Evolutionary conservation across 768 basidiomycete genomes (phyloP).

Genomic region (Boletus rubroflammeus): DNA sequence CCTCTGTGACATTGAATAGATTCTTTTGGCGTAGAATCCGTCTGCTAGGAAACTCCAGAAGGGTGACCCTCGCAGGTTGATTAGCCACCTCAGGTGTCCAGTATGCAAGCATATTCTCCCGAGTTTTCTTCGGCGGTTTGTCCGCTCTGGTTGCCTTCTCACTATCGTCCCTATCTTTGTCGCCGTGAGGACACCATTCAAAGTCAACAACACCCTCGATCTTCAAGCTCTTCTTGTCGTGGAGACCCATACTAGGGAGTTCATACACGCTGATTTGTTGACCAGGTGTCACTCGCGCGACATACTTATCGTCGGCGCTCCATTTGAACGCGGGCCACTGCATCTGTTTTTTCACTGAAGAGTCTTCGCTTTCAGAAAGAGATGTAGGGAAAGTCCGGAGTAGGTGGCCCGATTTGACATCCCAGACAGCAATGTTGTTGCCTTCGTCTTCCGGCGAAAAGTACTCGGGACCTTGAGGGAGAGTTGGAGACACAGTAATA

Average conservation of each 20-base stretch:
- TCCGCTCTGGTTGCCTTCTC: slow-evolving; percentile 40
- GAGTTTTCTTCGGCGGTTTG: slow-evolving; percentile 56
- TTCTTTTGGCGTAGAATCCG: slow-evolving; percentile 89
- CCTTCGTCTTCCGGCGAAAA: slow-evolving; percentile 95
- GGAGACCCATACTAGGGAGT: slow-evolving; percentile 87
- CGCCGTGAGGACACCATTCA: slow-evolving; percentile 95
- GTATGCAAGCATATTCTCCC: slow-evolving; percentile 93
- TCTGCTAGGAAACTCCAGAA: slow-evolving; percentile 85
- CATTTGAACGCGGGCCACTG: slow-evolving; percentile 96
- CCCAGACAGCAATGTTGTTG: slow-evolving; percentile 97
- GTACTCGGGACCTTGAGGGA: slow-evolving; percentile 76
- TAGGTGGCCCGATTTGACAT: slow-evolving; percentile 88
- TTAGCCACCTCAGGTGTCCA: slow-evolving; percentile 98
- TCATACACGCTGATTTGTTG: slow-evolving; percentile 97
- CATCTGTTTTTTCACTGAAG: slow-evolving; percentile 71
- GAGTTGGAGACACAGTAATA: slow-evolving; percentile 79
- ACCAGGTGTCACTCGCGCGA: slow-evolving; percentile 83
- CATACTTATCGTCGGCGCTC: slow-evolving; percentile 95
- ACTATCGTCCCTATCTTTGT: slow-evolving; percentile 77
- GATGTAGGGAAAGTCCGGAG: slow-evolving; percentile 86
- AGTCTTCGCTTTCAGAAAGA: slow-evolving; percentile 53
- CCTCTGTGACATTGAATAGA: slow-evolving; percentile 96
- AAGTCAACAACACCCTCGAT: slow-evolving; percentile 97
- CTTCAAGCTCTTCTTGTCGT: slow-evolving; percentile 96
- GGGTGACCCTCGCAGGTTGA: slow-evolving; percentile 94